Evolutionary conservation across 2,329 filamentous ascomycete species (phyloP).

Genomic region (Colletotrichum cereale): DNA sequence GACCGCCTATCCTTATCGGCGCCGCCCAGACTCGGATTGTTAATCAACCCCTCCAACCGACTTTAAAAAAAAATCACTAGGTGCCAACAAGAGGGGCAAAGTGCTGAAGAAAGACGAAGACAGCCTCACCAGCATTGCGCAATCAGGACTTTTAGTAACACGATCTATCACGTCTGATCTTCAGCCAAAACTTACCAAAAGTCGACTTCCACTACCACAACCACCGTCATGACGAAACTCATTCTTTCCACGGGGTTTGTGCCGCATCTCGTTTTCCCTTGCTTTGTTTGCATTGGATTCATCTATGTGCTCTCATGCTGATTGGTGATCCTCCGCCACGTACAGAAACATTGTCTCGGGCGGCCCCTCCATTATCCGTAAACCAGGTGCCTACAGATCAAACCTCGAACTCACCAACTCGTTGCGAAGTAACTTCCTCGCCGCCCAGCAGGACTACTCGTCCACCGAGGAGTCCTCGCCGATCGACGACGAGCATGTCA

Average conservation of each 20-base stretch:
- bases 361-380: slow-evolving; percentile 86
- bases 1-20: slow-evolving; percentile 31
- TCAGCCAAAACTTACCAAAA: neutral
- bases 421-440: slow-evolving; percentile 84
- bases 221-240: slow-evolving; percentile 75
- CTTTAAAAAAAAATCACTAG: slow-evolving; percentile 3
- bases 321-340: slow-evolving; percentile 35
- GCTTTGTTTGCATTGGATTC: slow-evolving; percentile 38
- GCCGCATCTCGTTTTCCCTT: slow-evolving; percentile 17
- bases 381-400: slow-evolving; percentile 82
- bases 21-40: slow-evolving; percentile 28
- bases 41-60: slow-evolving; percentile 36
- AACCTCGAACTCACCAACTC: slow-evolving; percentile 94
- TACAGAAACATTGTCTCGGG: slow-evolving; percentile 84
- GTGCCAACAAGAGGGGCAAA: slow-evolving; percentile 10
- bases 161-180: slow-evolving; percentile 16
- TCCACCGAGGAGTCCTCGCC: slow-evolving; percentile 45
- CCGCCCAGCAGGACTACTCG: slow-evolving; percentile 75
- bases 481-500: slow-evolving; percentile 44
- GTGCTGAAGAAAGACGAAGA: neutral
- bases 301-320: slow-evolving; percentile 40
- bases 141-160: slow-evolving; percentile 24
- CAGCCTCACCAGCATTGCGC: slow-evolving; percentile 29
- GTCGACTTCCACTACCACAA: neutral
- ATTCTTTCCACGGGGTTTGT: slow-evolving; percentile 88